Evolutionary conservation across 225 moss, liverwort and hornwort genomes (phyloP), one percentile per base, ranked within the genome.

Genomic region (Asterella californica): DNA sequence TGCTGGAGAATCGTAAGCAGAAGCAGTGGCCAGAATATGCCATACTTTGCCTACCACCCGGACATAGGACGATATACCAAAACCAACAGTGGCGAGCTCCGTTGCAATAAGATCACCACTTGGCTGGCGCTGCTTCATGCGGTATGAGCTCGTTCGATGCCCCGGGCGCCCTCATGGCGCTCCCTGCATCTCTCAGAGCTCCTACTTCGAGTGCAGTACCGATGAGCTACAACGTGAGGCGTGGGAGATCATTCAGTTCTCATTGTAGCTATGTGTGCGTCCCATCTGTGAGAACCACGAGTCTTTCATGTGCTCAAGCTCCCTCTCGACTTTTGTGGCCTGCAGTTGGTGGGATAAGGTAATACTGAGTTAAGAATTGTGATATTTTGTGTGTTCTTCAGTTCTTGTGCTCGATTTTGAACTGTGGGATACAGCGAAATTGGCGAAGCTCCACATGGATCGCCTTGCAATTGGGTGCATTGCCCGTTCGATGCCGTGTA

Each of bases 101-200:
- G 32, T 12, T 2, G 37, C 21, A 24, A 36, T 6, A 33, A 32
- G 0, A 67, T 33, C 14, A 1, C 14, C 27, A 6, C 37, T 19
- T 14, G 36, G 70, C 22, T 70, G 70, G 42, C 42, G 6, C 24
- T 6, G 42, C 7, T 30, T 11, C 57, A 18, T 57, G 55, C 33
- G 10, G 70, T 36, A 45, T 42, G 42, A 70, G 42, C 70, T 70
- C 22, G 70, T 10, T 45, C 24, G 70, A 70, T 70, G 70, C 45
- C 25, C 45, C 30, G 50, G 46, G 72, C n/a, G 72, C 27, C 29
- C 49, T 29, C 48, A 73, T 73, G 72, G 72, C 72, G 50, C 48
- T 30, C 50, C 5, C 29, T 32, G 72, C 48, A 52, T 73, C 49
- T 50, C 50, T 50, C 15, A 73, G 48, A 48, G 27, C 50, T 73